Evolutionary conservation across 176 grass and related monocot genomes (phyloP), one percentile per base, ranked within the genome.

Genomic region (Phoenix dactylifera): DNA sequence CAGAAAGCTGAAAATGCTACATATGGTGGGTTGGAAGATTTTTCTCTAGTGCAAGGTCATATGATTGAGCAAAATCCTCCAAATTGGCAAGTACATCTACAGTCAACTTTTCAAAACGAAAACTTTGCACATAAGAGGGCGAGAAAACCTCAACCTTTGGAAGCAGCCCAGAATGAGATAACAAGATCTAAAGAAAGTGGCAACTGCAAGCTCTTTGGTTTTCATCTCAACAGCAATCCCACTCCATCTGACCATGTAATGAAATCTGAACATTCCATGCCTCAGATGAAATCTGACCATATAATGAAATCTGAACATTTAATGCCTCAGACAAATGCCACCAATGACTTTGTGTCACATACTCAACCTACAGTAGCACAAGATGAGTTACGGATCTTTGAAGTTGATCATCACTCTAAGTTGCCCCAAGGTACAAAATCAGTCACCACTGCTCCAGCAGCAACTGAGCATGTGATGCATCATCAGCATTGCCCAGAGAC

Each of bases 121-220:
- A 44, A 44, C 35, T 14, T 12, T 44, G 35, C 35, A 32, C 80
- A 83, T 39, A 66, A 78, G 12, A 74, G 67, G 54, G 85, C 85
- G 22, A 18, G 85, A 23, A 84, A 71, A 26, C 85, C 89, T 22
- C 85, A 80, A 7, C 79, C 79, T 28, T 75, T 75, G 4, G 22
- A 83, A 63, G 72, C 85, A 60, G 78, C 85, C 35, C 35, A 44
- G 20, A 72, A 76, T 75, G 90, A 89, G 49, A 63, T 83, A 18
- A 74, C 68, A 18, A 95, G 79, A 77, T 63, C 82, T 24, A 79
- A 83, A 62, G 90, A 95, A 65, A 79, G 67, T 18, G 77, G 71
- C 49, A 81, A 78, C 53, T 95, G 77, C 58, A 95, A 86, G 72
- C 80, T 95, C 59, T 95, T 95, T 78, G 90, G 90, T 58, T 86